Evolutionary conservation across 306 rosid genomes (phyloP).

Genomic region (Myrica gale): DNA sequence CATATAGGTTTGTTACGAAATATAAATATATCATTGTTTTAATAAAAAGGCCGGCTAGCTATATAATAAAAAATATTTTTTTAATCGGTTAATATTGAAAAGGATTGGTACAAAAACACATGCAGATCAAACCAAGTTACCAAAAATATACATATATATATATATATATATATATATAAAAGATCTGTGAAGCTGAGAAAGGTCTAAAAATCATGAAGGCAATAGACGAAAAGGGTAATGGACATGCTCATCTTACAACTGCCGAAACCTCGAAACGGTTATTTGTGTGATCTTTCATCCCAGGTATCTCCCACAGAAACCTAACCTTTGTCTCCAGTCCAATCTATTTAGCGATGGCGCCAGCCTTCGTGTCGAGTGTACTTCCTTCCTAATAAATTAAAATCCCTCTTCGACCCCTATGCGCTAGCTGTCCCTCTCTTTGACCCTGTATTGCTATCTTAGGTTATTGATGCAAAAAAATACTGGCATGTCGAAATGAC

Average conservation of each 20-base stretch:
- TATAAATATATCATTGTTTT: no score
- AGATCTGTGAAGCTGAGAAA: no score
- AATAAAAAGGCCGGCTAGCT: no score
- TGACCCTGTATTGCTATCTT: slow-evolving; percentile 28
- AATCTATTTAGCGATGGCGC: slow-evolving; percentile 45
- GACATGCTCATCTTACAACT: slow-evolving; percentile 45
- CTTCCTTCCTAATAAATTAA: slow-evolving; percentile 20
- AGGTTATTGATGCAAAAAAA: slow-evolving; percentile 34
- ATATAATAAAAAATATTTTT: no score
- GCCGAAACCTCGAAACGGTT: slow-evolving; percentile 55
- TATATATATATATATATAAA: no score
- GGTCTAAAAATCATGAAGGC: slow-evolving; percentile 41
- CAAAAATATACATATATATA: no score
- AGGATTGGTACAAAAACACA: no score
- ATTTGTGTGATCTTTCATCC: slow-evolving; percentile 52
- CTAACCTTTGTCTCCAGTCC: slow-evolving; percentile 45
- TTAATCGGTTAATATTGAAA: no score
- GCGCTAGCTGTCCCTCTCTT: slow-evolving; percentile 9
- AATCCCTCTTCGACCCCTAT: slow-evolving; percentile 1
- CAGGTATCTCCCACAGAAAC: slow-evolving; percentile 35
- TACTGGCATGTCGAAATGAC: slow-evolving; percentile 13
- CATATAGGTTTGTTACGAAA: no score
- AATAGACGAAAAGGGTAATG: slow-evolving; percentile 40
- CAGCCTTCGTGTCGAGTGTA: slow-evolving; percentile 33
- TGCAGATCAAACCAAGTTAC: no score